phyloP scores from a whole-genome alignment of 495 filamentous ascomycete genomes.

The Annulohypoxylon moriforme region DNA sequence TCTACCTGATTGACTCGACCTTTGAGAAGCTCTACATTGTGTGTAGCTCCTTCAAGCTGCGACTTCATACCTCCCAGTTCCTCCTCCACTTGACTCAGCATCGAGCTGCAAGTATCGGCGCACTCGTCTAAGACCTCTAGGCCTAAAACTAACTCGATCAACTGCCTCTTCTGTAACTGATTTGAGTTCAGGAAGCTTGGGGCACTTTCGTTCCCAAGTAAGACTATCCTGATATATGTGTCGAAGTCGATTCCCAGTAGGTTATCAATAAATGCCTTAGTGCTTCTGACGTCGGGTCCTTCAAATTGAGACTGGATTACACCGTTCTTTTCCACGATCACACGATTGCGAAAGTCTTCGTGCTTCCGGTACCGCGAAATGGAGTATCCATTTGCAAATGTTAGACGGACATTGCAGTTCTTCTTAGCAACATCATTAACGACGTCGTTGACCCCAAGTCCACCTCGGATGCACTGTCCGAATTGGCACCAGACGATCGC shows the following conservation, averaged over 20 bases:
- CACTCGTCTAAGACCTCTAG: conserved; percentile 46
- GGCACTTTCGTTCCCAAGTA: conserved; percentile 49
- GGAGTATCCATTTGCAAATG: conserved; percentile 49
- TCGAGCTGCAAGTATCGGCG: conserved; percentile 35
- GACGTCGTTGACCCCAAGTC: conserved; percentile 44
- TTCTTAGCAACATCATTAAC: conserved; percentile 48
- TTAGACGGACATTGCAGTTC: conserved; percentile 44
- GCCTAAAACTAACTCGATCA: conserved; percentile 48
- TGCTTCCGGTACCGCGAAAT: conserved; percentile 47
- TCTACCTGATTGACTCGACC: conserved; percentile 11
- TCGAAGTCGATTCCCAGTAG: conserved; percentile 50
- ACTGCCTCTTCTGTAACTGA: conserved; percentile 37
- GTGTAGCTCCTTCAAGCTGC: conserved; percentile 9
- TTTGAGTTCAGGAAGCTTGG: conserved; percentile 48
- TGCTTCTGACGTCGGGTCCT: conserved; percentile 30
- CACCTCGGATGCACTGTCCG: conserved; percentile 46
- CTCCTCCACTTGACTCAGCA: conserved; percentile 40
- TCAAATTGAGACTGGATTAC: conserved; percentile 46
- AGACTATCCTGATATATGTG: conserved; percentile 47
- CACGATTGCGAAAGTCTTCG: conserved; percentile 31
- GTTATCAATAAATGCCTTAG: conserved; percentile 47
- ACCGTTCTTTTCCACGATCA: conserved; percentile 44
- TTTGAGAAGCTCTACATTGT: conserved; percentile 18
- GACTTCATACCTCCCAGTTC: conserved; percentile 22
- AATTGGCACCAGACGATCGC: conserved; percentile 54